phyloP scores from a whole-genome alignment of 148 eudicot genomes.

The Rheum nobile region DNA sequence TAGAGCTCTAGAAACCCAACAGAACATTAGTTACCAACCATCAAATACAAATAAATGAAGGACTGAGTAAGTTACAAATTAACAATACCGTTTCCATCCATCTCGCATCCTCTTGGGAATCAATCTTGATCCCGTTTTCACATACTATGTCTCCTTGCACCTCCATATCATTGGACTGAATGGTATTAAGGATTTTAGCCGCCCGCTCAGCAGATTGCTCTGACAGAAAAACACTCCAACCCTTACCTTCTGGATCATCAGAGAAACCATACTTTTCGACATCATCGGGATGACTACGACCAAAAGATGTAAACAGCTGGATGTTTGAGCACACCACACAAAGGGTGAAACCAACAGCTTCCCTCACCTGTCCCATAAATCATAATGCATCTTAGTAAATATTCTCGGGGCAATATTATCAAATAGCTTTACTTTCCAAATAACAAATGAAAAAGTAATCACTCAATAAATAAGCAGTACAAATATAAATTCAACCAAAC shows the following conservation, averaged over 20 bases:
- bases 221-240: constrained; percentile 51
- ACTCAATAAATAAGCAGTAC: constrained; percentile 1
- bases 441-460: neutral
- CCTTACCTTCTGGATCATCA: constrained; percentile 22
- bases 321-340: constrained; percentile 88
- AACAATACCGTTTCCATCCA: constrained; percentile 97
- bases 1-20: neutral
- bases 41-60: neutral
- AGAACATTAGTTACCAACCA: neutral
- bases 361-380: constrained; percentile 65
- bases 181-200: constrained; percentile 39
- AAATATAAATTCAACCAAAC: neutral
- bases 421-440: neutral
- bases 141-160: constrained; percentile 21
- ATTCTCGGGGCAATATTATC: neutral
- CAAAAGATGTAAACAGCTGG: constrained; percentile 39
- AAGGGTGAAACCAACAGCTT: constrained; percentile 80
- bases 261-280: constrained; percentile 14
- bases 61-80: neutral
- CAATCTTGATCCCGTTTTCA: constrained; percentile 40
- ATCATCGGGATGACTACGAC: constrained; percentile 17
- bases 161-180: constrained; percentile 46
- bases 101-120: constrained; percentile 68
- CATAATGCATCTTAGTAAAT: neutral
- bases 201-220: constrained; percentile 68